Conservation (phyloP, 2,329 filamentous ascomycete species). For the Colletotrichum nymphaeae region DNA sequence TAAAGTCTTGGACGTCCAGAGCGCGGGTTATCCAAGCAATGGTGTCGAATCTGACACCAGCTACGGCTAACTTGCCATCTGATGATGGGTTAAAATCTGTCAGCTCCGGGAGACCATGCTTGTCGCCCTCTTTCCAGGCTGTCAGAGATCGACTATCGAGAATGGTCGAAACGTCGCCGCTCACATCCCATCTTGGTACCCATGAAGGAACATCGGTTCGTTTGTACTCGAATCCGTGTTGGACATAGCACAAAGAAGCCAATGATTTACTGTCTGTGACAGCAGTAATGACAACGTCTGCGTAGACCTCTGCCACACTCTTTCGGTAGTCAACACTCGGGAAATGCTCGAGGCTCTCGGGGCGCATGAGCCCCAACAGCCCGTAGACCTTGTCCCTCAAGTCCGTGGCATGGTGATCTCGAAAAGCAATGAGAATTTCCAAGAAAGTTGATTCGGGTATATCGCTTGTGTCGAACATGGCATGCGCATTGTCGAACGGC, state of each 20-base stretch:
- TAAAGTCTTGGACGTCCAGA: conserved; percentile 6
- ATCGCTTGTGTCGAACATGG: conserved; percentile 17
- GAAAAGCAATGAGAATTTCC: conserved; percentile 3
- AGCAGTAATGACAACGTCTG: background rate
- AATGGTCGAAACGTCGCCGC: background rate
- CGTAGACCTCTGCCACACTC: conserved; percentile 1
- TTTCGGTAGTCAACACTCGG: background rate
- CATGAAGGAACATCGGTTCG: background rate
- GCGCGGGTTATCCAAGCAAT: conserved; percentile 5
- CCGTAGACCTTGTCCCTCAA: conserved; percentile 22
- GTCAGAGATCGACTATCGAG: background rate
- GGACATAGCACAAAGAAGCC: background rate
- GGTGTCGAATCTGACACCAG: conserved; percentile 10
- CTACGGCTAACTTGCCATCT: conserved; percentile 1
- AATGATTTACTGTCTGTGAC: background rate
- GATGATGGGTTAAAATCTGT: background rate
- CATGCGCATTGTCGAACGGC: conserved; percentile 4
- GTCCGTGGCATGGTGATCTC: conserved; percentile 10
- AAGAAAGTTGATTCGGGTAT: background rate
- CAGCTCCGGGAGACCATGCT: background rate
- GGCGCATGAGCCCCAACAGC: background rate
- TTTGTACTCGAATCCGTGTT: background rate
- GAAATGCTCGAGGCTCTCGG: background rate
- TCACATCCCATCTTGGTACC: conserved; percentile 8
- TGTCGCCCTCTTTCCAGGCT: background rate